These are phyloP conservation scores for Canavalia gladiata DNA, from an alignment of 306 rosid genomes.

Conservation along the genomic window DNA sequence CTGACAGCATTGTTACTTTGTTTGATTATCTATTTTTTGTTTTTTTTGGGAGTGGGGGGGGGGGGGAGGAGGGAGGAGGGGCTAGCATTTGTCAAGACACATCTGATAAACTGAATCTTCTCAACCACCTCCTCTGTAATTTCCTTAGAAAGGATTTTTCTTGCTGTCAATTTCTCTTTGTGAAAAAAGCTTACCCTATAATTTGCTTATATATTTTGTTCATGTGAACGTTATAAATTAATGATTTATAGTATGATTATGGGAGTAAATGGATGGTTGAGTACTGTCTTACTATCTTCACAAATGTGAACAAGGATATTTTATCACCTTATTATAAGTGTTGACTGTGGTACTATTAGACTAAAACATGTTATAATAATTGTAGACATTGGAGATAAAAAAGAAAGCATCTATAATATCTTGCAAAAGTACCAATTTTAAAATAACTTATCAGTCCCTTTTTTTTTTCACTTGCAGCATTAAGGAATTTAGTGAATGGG, in stretches of 20 bases:
- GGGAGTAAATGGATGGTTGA: slow-evolving; percentile 34
- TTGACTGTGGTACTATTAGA: slow-evolving; percentile 18
- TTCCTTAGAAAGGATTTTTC: neutral
- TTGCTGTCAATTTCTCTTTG: slow-evolving; percentile 27
- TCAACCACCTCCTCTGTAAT: slow-evolving; percentile 3
- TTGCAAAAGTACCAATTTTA: slow-evolving; percentile 24
- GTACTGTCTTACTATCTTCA: neutral
- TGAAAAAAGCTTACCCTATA: slow-evolving; percentile 16
- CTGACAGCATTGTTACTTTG: neutral
- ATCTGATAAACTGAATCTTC: slow-evolving; percentile 26
- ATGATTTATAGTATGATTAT: slow-evolving; percentile 23
- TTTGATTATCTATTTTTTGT: neutral
- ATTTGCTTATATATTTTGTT: slow-evolving; percentile 21
- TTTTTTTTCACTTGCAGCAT: slow-evolving; percentile 70
- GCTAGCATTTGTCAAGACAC: slow-evolving; percentile 1
- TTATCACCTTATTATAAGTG: slow-evolving; percentile 22
- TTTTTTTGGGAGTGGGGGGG: no score
- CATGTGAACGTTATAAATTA: slow-evolving; percentile 16
- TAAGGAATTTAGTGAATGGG: slow-evolving; percentile 96
- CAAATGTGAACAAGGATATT: slow-evolving; percentile 26
- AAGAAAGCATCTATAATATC: slow-evolving; percentile 24
- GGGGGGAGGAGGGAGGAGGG: neutral
- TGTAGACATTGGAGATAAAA: slow-evolving; percentile 30
- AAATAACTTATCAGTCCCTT: slow-evolving; percentile 44
- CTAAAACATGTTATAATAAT: slow-evolving; percentile 36